Evolutionary conservation across 1,284 basidiomycete genomes (phyloP).

Genomic region (Lentinus polychrous): DNA sequence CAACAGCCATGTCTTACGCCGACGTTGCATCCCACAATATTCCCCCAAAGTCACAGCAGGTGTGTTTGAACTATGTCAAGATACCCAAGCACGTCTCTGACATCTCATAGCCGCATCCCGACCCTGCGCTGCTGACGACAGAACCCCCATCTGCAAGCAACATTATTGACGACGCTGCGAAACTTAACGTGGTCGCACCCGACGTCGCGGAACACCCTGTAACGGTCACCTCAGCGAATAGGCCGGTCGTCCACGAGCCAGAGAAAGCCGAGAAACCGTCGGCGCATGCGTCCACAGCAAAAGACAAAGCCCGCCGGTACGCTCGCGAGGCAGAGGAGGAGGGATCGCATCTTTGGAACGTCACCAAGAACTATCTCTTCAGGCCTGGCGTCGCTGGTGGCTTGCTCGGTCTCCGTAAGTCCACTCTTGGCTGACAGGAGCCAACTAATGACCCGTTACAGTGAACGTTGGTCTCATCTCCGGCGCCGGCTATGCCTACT

Average conservation of each 20-base stretch:
- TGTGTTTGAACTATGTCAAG: constrained; percentile 14
- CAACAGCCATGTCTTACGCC: constrained; percentile 56
- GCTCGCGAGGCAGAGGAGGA: constrained; percentile 48
- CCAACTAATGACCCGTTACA: constrained; percentile 19
- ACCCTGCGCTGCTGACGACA: constrained; percentile 56
- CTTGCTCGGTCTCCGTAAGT: constrained; percentile 61
- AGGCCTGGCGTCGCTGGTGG: constrained; percentile 70
- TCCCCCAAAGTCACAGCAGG: constrained; percentile 40
- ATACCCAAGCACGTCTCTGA: too few relatives aligned
- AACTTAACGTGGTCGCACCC: constrained; percentile 46
- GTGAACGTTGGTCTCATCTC: constrained; percentile 71
- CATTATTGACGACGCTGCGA: constrained; percentile 42
- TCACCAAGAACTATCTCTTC: constrained; percentile 54
- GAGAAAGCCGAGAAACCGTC: constrained; percentile 5
- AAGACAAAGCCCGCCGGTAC: constrained; percentile 24
- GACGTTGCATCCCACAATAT: constrained; percentile 52
- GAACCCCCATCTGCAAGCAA: constrained; percentile 31
- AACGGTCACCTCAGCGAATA: constrained; percentile 30
- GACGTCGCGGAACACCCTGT: constrained; percentile 43
- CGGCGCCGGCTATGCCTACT: constrained; percentile 57
- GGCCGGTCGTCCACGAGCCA: background rate
- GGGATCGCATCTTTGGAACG: constrained; percentile 45
- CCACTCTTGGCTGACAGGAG: constrained; percentile 1
- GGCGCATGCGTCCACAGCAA: constrained; percentile 2
- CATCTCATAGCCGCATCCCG: constrained; percentile 48